Percentiles rank a stretch among this genome's conserved stretches.
phyloP scores from a whole-genome alignment of 805 yeast species.

The Saccharomycopsis oosterbeekiorum region DNA sequence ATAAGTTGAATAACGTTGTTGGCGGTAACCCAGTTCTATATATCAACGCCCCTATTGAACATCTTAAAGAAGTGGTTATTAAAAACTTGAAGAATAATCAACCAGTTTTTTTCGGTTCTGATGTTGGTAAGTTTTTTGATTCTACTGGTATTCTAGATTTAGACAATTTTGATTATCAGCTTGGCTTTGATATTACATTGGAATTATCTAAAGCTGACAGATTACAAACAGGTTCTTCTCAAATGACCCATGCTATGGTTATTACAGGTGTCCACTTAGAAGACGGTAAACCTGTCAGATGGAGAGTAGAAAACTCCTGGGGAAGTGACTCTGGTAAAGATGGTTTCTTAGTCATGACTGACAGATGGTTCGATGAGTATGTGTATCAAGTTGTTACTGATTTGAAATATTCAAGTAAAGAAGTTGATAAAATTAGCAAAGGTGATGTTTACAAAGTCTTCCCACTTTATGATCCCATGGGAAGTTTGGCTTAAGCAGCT shows the following conservation, averaged over 20 bases:
- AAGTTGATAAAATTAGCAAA: conserved; percentile 29
- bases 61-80: conserved; percentile 51
- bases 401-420: conserved; percentile 35
- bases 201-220: conserved; percentile 56
- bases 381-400: conserved; percentile 65
- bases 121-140: conserved; percentile 72
- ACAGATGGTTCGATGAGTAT: conserved; percentile 64
- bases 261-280: conserved; percentile 75
- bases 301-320: conserved; percentile 75
- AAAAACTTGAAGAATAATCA: conserved; percentile 61
- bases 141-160: conserved; percentile 64
- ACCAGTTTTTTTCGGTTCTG: conserved; percentile 83
- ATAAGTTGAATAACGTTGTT: conserved; percentile 61
- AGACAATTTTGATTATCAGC: conserved; percentile 54
- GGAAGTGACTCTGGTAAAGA: conserved; percentile 58
- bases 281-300: conserved; percentile 49
- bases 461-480: conserved; percentile 78
- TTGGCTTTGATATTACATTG: conserved; percentile 42
- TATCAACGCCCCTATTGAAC: conserved; percentile 54
- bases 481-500: conserved; percentile 44
- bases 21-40: conserved; percentile 66
- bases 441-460: conserved; percentile 42
- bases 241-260: conserved; percentile 89
- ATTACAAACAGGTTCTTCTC: conserved; percentile 56
- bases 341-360: conserved; percentile 64